Evolutionary conservation across 2,329 filamentous ascomycete genomes (phyloP).

Genomic region (Verticillium nonalfalfae): DNA sequence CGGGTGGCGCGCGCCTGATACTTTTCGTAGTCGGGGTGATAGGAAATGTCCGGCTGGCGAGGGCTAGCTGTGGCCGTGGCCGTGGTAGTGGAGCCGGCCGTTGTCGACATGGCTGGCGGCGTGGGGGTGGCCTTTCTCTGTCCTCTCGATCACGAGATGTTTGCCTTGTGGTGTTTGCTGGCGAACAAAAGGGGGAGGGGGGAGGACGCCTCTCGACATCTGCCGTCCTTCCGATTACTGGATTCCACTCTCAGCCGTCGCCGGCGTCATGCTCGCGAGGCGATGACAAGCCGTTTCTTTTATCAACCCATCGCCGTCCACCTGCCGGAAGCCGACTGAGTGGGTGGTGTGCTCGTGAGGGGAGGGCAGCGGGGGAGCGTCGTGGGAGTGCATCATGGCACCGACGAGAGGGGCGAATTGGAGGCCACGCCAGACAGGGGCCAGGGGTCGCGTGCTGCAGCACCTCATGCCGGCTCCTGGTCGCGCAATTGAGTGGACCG

Average conservation of each 20-base stretch:
- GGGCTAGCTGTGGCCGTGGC: slow-evolving; percentile 12
- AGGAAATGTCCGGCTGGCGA: slow-evolving; percentile 53
- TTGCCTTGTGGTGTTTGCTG: too few relatives aligned
- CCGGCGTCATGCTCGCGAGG: too few relatives aligned
- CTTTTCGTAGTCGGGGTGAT: slow-evolving; percentile 46
- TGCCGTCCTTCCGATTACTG: too few relatives aligned
- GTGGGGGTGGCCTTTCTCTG: too few relatives aligned
- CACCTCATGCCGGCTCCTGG: background rate
- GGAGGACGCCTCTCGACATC: too few relatives aligned
- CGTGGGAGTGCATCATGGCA: too few relatives aligned
- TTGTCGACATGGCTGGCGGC: background rate
- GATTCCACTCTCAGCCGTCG: too few relatives aligned
- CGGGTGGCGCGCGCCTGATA: slow-evolving; percentile 43
- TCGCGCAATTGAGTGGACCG: background rate
- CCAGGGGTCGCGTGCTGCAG: background rate
- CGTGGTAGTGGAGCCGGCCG: background rate
- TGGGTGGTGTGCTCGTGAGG: background rate
- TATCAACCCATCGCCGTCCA: too few relatives aligned
- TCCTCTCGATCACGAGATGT: too few relatives aligned
- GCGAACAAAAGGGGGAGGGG: too few relatives aligned
- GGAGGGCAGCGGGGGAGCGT: background rate
- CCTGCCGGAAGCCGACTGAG: too few relatives aligned
- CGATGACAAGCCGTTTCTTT: too few relatives aligned
- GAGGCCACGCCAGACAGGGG: background rate
- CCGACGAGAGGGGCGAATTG: background rate